Evolutionary conservation across 176 grass and related monocot species (phyloP), one percentile per base, ranked within the genome.

Genomic region (Ensete glaucum): DNA sequence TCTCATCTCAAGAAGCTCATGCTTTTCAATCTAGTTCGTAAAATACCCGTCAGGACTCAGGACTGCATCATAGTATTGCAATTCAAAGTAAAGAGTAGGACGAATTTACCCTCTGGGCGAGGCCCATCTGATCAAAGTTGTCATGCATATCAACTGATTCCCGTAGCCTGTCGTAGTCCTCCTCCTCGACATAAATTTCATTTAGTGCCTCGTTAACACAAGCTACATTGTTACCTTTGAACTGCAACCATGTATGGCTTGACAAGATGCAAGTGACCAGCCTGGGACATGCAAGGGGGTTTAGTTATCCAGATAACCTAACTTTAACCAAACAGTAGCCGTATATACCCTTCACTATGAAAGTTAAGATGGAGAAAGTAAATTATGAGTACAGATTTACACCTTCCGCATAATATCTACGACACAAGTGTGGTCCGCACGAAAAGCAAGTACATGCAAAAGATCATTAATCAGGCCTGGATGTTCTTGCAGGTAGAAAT

Each of bases 231-330:
- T 99, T 94, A 63, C 91, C n/a, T 91, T 84, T 99, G 95, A 82
- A 99, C 95, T 52, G 91, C 91, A 85, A 99, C 91, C 95, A 99
- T 94, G 58, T 99, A 99, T 10, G 88, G 91, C 73, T 99, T 99
- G 73, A 99, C 89, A 48, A 99, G 86, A 87, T 94, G 95, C 81
- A 98, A 84, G 34, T 89, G 81, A 2, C 86, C 86, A 89, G 95
- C 95, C 95, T 98, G 63, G 81, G 71, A 29, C 79, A 87, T 76
- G 9, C 24, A 71, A 22, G 34, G 12, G 51, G n/a, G n/a, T 24
- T 13, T 34, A 53, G 51, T 24, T 17, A 52, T 72, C 9, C 1
- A 52, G n/a, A n/a, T n/a, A n/a, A n/a, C n/a, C n/a, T n/a, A n/a
- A n/a, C n/a, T n/a, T n/a, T n/a, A n/a, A 19, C 52, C 0, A 3